Base-by-base conservation (phyloP, 2,329 filamentous ascomycete species). In the Aspergillus bombycis region DNA sequence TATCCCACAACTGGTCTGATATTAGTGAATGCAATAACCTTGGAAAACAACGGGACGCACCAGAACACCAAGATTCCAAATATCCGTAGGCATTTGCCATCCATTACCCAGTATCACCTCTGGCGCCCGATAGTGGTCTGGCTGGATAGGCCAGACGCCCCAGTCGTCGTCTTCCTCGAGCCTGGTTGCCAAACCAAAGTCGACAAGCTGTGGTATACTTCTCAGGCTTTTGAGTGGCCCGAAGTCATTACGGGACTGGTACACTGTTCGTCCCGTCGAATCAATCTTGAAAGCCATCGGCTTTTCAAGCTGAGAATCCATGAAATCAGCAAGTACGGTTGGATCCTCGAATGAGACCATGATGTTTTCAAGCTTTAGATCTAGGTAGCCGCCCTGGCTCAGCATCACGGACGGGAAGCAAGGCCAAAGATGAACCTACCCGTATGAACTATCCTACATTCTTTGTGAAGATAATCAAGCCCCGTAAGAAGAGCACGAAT, bases 311-410 rank as follows among this genome's bases (percentile, higher is more conserved):
- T 75, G 68, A 60, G 62, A 66, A 64, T 74, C 62, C 10, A 75
- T 70, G 65, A 79, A 76, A 62, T 74, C 67, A 65, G 73, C 65
- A 63, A 79, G 71, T 36, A 74, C 67, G 14, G 68, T 64, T 62
- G 69, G 68, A 63, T 76, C 69, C 55, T 76, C 72, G 7, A 77
- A 71, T 54, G 70, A 71, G 62, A 79, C 69, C 64, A 82, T 75
- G 54, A 82, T 79, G 50, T 82, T 82, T 57, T 80, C 76, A 12
- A 80, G 75, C 61, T 82, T 82, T 60, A 82, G 70, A 71, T 82
- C 80, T 74, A 68, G 58, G 34, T 23, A 66, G 58, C 23, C 32
- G 11, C 34, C 48, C 59, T 5, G n/a, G 30, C 26, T 72, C 12
- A 70, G 65, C 62, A 67, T 66, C 16, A 36, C 54, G 9, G 16